Percentiles rank a stretch among this genome's conserved stretches.
Evolutionary conservation across 2,329 filamentous ascomycete genomes (phyloP).

Genomic region (Venturia asperata): DNA sequence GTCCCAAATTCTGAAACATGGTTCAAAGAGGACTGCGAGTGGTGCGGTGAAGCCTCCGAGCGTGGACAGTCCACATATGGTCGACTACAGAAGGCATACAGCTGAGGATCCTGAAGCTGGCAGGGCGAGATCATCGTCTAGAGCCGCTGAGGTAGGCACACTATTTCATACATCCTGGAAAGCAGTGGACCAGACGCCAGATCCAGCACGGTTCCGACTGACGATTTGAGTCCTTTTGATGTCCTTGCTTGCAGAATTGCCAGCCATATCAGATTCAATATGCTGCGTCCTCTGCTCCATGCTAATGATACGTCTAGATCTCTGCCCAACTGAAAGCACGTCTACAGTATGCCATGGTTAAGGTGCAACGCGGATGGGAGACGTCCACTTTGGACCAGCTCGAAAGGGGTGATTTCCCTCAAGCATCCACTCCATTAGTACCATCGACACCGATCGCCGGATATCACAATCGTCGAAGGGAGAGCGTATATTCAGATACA

Average conservation of each 20-base stretch:
- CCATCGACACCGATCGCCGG: conserved; percentile 11
- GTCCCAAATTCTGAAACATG: conserved; percentile 35
- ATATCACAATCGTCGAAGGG: not conserved
- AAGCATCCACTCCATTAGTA: not conserved
- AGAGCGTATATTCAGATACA: conserved; percentile 13
- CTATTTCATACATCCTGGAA: not conserved
- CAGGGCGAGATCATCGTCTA: conserved; percentile 10
- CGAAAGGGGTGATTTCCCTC: conserved; percentile 37
- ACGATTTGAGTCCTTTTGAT: no score
- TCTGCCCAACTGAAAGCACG: conserved; percentile 75
- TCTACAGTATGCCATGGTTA: conserved; percentile 88
- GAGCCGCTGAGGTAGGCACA: conserved; percentile 14
- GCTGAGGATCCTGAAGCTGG: not conserved
- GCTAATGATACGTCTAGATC: conserved; percentile 43
- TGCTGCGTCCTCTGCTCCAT: not conserved
- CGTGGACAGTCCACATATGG: conserved; percentile 7
- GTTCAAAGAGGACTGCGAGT: conserved; percentile 69
- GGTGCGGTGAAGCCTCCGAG: conserved; percentile 52
- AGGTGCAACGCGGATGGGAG: conserved; percentile 79
- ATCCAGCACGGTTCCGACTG: no score
- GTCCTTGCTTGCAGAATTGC: not conserved
- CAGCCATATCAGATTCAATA: no score
- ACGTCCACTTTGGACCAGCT: conserved; percentile 69
- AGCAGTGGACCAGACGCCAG: not conserved
- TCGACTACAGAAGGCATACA: conserved; percentile 16